Evolutionary conservation across 2,329 filamentous ascomycete species (phyloP), one percentile per base, ranked within the genome.

Genomic region (Sporothrix pallida): DNA sequence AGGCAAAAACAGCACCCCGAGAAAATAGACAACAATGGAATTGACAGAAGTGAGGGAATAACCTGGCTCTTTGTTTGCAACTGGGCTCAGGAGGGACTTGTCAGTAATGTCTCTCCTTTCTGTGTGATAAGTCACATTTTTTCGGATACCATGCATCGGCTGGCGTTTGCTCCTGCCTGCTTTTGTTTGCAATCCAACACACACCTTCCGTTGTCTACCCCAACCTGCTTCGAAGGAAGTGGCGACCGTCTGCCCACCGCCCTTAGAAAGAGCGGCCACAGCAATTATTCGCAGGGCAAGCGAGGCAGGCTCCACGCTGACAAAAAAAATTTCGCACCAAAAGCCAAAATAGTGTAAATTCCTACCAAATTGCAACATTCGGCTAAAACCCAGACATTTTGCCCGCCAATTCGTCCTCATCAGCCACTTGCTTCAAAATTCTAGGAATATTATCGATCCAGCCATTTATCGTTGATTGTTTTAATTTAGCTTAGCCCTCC

Each of bases 111-210:
- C 37, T 26, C 52, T 58, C 52, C 20, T 54, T 3, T 12, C 44
- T 58, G 23, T 37, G 37, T 70, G 67, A 70, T 42, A 23, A 23
- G 31, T 70, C 67, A 70, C 67, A 70, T 70, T 70, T 70, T 52
- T 52, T 68, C 65, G 65, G 65, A 68, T 52, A 52, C 23, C 65
- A n/a, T 68, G 15, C 23, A 50, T 56, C 48, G 26, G 65, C 42
- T 37, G 48, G 48, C 48, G 65, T 42, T 54, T 54, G 65, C 6
- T 69, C 26, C 23, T 70, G 54, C 50, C 9, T 23, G 17, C 9
- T 56, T 52, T 67, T 44, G 65, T 37, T 52, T 68, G 62, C 42
- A 67, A 26, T 42, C 42, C 8, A n/a, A n/a, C 42, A 46, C 9
- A 9, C 42, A 46, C 9, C 62, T 26, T 42, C 62, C 31, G 31